phyloP scores from a whole-genome alignment of 768 basidiomycete genomes.

The Boletus barrowsii region DNA sequence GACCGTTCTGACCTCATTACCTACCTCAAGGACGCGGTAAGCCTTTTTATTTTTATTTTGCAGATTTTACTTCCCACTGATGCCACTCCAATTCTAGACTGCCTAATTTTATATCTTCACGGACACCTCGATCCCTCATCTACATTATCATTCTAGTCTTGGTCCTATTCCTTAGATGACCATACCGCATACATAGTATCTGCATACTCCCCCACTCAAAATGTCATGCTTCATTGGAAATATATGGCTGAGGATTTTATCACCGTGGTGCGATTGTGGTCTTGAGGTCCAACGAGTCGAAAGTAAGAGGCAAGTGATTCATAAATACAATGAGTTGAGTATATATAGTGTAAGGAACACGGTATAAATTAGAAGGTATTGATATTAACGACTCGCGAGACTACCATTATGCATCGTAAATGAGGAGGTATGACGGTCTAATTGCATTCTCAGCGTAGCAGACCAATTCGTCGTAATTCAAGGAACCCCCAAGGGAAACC shows the following conservation, averaged over 20 bases:
- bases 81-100: slow-evolving; percentile 12
- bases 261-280: background rate
- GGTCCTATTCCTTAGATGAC: slow-evolving; percentile 39
- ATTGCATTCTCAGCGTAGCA: slow-evolving; percentile 73
- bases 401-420: slow-evolving; percentile 50
- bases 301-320: slow-evolving; percentile 8
- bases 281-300: background rate
- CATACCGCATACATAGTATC: slow-evolving; percentile 16
- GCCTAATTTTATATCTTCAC: slow-evolving; percentile 24
- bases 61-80: background rate
- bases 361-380: slow-evolving; percentile 2
- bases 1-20: slow-evolving; percentile 94
- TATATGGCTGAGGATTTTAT: background rate
- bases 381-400: background rate
- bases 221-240: slow-evolving; percentile 2
- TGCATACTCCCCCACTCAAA: slow-evolving; percentile 33
- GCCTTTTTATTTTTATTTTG: slow-evolving; percentile 23
- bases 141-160: slow-evolving; percentile 18
- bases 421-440: slow-evolving; percentile 65
- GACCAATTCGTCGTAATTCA: slow-evolving; percentile 71
- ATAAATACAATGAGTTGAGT: background rate
- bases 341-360: background rate
- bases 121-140: slow-evolving; percentile 13
- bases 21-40: slow-evolving; percentile 70
- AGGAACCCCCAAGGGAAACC: slow-evolving; percentile 48